Conservation (phyloP, 148 eudicot species). For the Pouteria glomerata region DNA sequence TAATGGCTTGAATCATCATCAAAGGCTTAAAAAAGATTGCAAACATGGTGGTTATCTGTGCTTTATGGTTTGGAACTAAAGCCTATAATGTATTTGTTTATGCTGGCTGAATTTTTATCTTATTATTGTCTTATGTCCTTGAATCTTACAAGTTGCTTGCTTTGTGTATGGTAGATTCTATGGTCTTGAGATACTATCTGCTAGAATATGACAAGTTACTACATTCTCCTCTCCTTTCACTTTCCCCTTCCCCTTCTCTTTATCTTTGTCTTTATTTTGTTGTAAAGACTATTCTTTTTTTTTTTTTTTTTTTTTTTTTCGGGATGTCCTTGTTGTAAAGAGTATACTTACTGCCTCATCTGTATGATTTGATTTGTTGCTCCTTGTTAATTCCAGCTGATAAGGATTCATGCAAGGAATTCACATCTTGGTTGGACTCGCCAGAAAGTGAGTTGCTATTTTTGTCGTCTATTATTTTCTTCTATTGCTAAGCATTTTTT, state of each 20-base stretch:
- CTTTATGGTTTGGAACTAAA: not conserved
- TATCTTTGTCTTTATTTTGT: no score
- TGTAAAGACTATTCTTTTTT: no score
- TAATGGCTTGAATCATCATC: not conserved
- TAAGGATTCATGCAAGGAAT: constrained; percentile 71
- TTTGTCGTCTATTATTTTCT: constrained; percentile 2
- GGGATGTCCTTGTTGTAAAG: not conserved
- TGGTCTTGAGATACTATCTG: not conserved
- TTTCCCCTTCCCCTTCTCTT: not conserved
- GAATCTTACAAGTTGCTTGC: not conserved
- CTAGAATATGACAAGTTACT: not conserved
- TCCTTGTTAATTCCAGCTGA: constrained; percentile 36
- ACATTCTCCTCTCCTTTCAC: not conserved
- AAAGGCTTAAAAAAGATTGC: not conserved
- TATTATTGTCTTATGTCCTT: not conserved
- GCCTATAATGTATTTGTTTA: not conserved
- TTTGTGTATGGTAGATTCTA: not conserved
- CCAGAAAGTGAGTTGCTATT: constrained; percentile 58
- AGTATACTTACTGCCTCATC: not conserved
- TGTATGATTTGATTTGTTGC: not conserved
- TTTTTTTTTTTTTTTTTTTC: not conserved
- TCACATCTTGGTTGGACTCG: constrained; percentile 81
- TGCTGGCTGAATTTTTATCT: not conserved
- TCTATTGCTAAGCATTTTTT: no score
- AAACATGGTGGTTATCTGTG: not conserved